Conservation (phyloP, 345 rosid species). For the Boechera retrofracta region DNA sequence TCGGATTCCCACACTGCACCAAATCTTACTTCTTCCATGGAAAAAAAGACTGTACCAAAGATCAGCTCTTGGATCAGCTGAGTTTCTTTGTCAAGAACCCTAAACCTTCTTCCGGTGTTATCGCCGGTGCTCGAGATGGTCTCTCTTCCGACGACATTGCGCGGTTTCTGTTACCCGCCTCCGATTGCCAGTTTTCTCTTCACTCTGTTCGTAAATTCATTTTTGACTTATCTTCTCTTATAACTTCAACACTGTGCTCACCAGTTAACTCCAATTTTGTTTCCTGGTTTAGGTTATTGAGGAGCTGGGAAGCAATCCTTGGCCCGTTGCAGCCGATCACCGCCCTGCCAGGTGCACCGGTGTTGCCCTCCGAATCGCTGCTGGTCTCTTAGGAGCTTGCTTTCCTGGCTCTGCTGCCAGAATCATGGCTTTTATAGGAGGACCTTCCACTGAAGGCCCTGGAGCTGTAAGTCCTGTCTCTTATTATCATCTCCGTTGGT, state of each 20-base stretch:
- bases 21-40: slow-evolving; percentile 84
- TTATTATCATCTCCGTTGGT: not conserved
- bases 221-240: slow-evolving; percentile 1
- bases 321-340: slow-evolving; percentile 75
- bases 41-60: slow-evolving; percentile 74
- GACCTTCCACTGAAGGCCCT: slow-evolving; percentile 87
- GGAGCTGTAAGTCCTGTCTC: slow-evolving; percentile 68
- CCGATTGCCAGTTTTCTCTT: slow-evolving; percentile 84
- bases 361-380: slow-evolving; percentile 88
- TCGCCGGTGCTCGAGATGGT: slow-evolving; percentile 87
- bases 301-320: slow-evolving; percentile 86
- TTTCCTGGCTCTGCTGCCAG: slow-evolving; percentile 97
- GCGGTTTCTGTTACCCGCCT: slow-evolving; percentile 84
- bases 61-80: slow-evolving; percentile 83
- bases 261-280: not conserved
- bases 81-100: slow-evolving; percentile 82
- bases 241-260: slow-evolving; percentile 5
- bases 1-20: slow-evolving; percentile 74
- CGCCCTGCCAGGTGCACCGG: slow-evolving; percentile 88
- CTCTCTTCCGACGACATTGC: slow-evolving; percentile 86
- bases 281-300: slow-evolving; percentile 61
- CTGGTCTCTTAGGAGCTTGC: slow-evolving; percentile 85
- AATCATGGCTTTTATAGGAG: slow-evolving; percentile 94
- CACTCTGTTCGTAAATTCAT: slow-evolving; percentile 57
- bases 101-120: slow-evolving; percentile 77